Evolutionary conservation across 768 basidiomycete species (phyloP).

Genomic region (Zangia roseola): DNA sequence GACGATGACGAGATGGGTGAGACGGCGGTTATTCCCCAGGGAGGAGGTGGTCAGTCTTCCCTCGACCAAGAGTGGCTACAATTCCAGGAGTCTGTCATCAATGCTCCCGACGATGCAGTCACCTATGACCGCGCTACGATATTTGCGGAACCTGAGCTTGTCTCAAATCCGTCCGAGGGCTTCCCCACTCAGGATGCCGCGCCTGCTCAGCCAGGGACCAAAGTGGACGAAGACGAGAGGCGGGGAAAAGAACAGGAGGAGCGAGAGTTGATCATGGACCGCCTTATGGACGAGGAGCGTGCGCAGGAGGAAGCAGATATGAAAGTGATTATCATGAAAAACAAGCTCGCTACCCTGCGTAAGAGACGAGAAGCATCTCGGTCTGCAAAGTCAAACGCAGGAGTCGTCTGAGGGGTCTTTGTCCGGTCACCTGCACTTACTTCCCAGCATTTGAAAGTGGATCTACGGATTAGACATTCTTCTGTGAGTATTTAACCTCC

Average conservation of each 20-base stretch:
- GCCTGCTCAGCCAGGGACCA: constrained; percentile 16
- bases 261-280: constrained; percentile 81
- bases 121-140: constrained; percentile 70
- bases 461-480: too few relatives aligned
- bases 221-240: constrained; percentile 37
- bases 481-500: too few relatives aligned
- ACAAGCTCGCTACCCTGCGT: constrained; percentile 57
- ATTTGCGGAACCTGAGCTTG: constrained; percentile 63
- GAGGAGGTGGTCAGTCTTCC: constrained; percentile 19
- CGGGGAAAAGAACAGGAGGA: constrained; percentile 65
- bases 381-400: constrained; percentile 17
- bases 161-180: constrained; percentile 45
- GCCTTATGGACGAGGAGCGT: constrained; percentile 79
- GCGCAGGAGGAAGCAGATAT: constrained; percentile 88
- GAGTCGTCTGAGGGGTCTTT: constrained; percentile 8
- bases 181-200: constrained; percentile 40
- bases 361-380: constrained; percentile 41
- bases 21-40: neutral
- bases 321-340: constrained; percentile 65
- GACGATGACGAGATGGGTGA: constrained; percentile 38
- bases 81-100: constrained; percentile 67
- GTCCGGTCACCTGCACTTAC: too few relatives aligned
- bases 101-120: constrained; percentile 42
- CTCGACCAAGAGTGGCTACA: constrained; percentile 72
- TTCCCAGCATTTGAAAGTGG: too few relatives aligned